phyloP scores from a whole-genome alignment of 495 filamentous ascomycete species.

The Elasticomyces elasticus region DNA sequence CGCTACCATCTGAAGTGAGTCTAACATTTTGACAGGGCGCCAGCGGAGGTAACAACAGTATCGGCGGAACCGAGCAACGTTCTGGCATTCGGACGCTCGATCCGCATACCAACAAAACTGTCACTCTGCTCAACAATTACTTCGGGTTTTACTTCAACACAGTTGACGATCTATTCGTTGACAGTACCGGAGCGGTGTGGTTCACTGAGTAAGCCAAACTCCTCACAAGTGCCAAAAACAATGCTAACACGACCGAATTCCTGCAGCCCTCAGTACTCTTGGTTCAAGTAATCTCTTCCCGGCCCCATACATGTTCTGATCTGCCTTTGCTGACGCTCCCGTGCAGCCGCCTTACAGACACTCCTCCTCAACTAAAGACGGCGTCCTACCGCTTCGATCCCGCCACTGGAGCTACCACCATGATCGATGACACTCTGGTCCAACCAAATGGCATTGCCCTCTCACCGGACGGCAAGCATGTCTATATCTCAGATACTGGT shows the following conservation, averaged over 20 bases:
- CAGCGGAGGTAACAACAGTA: slow-evolving; percentile 8
- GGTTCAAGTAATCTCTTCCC: slow-evolving; percentile 28
- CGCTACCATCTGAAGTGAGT: too few species aligned
- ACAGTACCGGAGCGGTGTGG: slow-evolving; percentile 40
- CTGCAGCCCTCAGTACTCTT: slow-evolving; percentile 31
- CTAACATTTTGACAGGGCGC: too few species aligned
- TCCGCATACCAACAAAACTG: slow-evolving; percentile 23
- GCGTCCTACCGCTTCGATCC: slow-evolving; percentile 39
- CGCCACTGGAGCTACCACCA: slow-evolving; percentile 26
- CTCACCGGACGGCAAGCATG: slow-evolving; percentile 34
- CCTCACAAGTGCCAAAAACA: too few species aligned
- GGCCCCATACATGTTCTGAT: not conserved
- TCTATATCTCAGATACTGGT: slow-evolving; percentile 31
- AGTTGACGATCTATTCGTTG: slow-evolving; percentile 27
- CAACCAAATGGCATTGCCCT: slow-evolving; percentile 39
- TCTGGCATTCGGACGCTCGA: slow-evolving; percentile 24
- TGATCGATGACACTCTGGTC: slow-evolving; percentile 26
- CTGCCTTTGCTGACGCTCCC: not conserved
- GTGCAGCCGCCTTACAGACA: slow-evolving; percentile 17
- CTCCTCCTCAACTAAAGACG: slow-evolving; percentile 37
- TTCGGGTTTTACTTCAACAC: slow-evolving; percentile 28
- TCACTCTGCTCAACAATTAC: slow-evolving; percentile 26
- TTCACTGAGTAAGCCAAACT: slow-evolving; percentile 55
- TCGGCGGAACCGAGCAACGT: slow-evolving; percentile 8
- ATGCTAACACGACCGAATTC: too few species aligned